These are phyloP conservation scores for Ecytonucleospora hepatopenaei DNA, from an alignment of 371 early-diverging fungal genomes.

Conservation along the genomic window DNA sequence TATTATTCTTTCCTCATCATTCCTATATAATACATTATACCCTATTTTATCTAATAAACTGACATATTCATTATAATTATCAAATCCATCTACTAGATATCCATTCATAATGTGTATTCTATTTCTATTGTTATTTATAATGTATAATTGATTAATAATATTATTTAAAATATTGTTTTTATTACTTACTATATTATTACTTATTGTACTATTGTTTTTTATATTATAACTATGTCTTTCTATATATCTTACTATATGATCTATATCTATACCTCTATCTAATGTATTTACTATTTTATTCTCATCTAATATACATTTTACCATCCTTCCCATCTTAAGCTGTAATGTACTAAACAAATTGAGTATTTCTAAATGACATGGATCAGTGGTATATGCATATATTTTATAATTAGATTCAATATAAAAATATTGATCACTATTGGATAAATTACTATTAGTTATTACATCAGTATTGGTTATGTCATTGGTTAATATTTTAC, in stretches of 20 bases:
- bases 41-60: constrained; percentile 31
- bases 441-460: constrained; percentile 10
- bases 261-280: constrained; percentile 78
- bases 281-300: constrained; percentile 76
- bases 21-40: constrained; percentile 34
- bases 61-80: constrained; percentile 52
- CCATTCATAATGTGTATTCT: constrained; percentile 60
- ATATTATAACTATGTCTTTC: constrained; percentile 11
- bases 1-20: constrained; percentile 46
- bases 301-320: constrained; percentile 74
- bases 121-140: constrained; percentile 90
- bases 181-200: no score
- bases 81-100: constrained; percentile 69
- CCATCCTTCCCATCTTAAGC: constrained; percentile 78
- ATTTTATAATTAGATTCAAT: constrained; percentile 69
- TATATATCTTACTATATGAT: constrained; percentile 62
- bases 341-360: constrained; percentile 73
- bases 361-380: constrained; percentile 85
- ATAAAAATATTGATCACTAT: neutral
- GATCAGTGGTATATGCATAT: constrained; percentile 86
- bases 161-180: no score
- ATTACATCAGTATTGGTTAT: no score
- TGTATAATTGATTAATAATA: constrained; percentile 79
- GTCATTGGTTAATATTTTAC: neutral
- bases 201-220: constrained; percentile 63